Percentiles rank a stretch among this genome's conserved stretches.
Conservation (phyloP, 2,329 filamentous ascomycete genomes). For the Setomelanomma holmii region DNA sequence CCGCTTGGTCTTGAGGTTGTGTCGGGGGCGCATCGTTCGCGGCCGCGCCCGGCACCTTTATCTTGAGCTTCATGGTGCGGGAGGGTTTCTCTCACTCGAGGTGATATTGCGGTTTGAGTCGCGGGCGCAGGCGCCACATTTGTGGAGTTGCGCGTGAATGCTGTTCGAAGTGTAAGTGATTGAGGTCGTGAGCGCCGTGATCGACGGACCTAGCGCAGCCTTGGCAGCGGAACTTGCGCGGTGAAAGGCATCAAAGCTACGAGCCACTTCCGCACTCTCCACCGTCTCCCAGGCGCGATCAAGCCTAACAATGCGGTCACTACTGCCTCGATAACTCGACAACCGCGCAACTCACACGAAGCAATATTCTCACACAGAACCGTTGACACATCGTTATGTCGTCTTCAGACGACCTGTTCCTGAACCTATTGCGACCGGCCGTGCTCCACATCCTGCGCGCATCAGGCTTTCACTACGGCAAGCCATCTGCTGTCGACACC, state of each 20-base stretch:
- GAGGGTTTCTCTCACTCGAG: background rate
- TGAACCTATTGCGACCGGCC: constrained; percentile 83
- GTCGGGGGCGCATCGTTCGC: constrained; percentile 27
- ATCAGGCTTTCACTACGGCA: constrained; percentile 84
- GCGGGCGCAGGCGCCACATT: background rate
- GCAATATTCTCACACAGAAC: background rate
- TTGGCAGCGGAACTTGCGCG: constrained; percentile 12
- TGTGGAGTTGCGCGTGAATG: background rate
- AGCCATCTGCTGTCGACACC: constrained; percentile 82
- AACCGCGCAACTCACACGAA: constrained; percentile 19
- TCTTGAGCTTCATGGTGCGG: constrained; percentile 42
- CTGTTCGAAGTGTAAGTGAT: constrained; percentile 2
- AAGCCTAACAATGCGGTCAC: constrained; percentile 30
- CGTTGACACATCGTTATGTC: constrained; percentile 37
- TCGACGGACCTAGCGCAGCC: constrained; percentile 7
- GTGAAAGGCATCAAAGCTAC: constrained; percentile 25
- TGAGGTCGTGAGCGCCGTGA: constrained; percentile 9
- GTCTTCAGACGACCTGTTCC: constrained; percentile 61
- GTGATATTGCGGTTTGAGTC: background rate
- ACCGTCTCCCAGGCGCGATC: constrained; percentile 1
- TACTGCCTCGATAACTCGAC: constrained; percentile 28
- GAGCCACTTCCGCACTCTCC: constrained; percentile 5
- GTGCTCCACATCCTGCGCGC: constrained; percentile 92
- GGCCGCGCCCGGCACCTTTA: constrained; percentile 32
- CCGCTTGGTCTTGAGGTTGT: constrained; percentile 10